Evolutionary conservation across 345 rosid genomes (phyloP), one percentile per base, ranked within the genome.

Genomic region (Eucalyptus regnans): DNA sequence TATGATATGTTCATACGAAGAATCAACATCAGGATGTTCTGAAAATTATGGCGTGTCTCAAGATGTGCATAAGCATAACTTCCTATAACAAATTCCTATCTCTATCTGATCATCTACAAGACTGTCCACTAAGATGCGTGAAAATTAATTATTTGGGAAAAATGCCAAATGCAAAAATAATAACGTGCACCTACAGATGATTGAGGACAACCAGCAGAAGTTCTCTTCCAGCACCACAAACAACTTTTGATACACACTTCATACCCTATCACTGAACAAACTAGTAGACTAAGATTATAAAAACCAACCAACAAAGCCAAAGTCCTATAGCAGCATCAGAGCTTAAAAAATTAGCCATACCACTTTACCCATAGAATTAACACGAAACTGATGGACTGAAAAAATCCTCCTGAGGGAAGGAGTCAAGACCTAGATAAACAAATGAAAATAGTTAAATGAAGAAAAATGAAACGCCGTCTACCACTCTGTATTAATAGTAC

Each of bases 211-310:
- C 91, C 76, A 87, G 94, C 92, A 96, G 97, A 90, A 97, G 98
- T 90, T 96, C 99, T 95, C 94, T 97, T 91, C 97, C 98, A 64
- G 98, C 95, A 91, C 97, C 97, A 92, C 97, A 94, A 89, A 96
- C 95, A 80, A 93, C 94, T 92, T 97, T 96, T 86, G 95, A 6
- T 15, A 50, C 95, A n/a, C 98, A 96, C 94, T 97, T 97, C 90
- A 95, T 93, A 84, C 97, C 98, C 99, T 97, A 91, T 89, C 86
- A 90, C 37, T 64, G 76, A 90, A 50, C 83, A 15, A 54, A 76
- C 33, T 85, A 33, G 44, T 18, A 88, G 8, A 56, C 23, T 50
- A 79, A 16, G 49, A 50, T 86, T 50, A 43, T 83, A 86, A 29
- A 44, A 89, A 3, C 48, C 76, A 86, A 92, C 37, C 86, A 87